Base-by-base conservation (phyloP, 495 filamentous ascomycete genomes). In the Talaromyces adpressus region DNA sequence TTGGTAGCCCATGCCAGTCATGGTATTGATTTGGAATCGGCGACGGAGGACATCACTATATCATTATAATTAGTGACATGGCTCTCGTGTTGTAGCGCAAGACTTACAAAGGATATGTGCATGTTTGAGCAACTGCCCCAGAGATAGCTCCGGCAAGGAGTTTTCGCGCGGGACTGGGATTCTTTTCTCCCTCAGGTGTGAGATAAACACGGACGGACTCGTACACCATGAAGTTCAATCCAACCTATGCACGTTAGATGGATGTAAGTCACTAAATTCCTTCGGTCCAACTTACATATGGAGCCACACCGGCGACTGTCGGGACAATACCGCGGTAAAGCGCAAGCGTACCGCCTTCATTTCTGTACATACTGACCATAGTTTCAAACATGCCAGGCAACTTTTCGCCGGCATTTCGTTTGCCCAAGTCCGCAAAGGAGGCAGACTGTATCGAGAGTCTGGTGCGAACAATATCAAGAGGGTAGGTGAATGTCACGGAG, bases 221-320 rank as follows among this genome's bases (percentile, higher is more conserved):
- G 73, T 98, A 98, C 25, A 87, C 90, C 91, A 98, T 98, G 78
- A 98, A 98, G 73, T 98, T 98, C 56, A 98, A 79, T 32, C 94
- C 94, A 54, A 97, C 92, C 90, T 96, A 67, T 56, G 59, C n/a
- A 12, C 30, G 30, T 27, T 18, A 59, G 6, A 18, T 57, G 9
- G n/a, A 3, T 54, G n/a, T 34, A 36, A 32, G 20, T 18, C 22
- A n/a, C 5, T 36, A 36, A 32, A 64, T 49, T 7, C 9, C 61
- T 36, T 6, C 29, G 22, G 20, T 58, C 54, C 6, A 52, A 80
- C 87, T 75, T 78, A 95, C 92, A 73, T 96, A 96, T 68, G 94
- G 94, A 52, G 95, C 95, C 53, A 98, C 94, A 39, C 94, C 94
- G 32, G 92, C 91, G 23, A 98, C 89, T 0, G 94, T 98, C 12